Base-by-base conservation (phyloP, 164 flowering plant species). In the Magnolia officinalis region DNA sequence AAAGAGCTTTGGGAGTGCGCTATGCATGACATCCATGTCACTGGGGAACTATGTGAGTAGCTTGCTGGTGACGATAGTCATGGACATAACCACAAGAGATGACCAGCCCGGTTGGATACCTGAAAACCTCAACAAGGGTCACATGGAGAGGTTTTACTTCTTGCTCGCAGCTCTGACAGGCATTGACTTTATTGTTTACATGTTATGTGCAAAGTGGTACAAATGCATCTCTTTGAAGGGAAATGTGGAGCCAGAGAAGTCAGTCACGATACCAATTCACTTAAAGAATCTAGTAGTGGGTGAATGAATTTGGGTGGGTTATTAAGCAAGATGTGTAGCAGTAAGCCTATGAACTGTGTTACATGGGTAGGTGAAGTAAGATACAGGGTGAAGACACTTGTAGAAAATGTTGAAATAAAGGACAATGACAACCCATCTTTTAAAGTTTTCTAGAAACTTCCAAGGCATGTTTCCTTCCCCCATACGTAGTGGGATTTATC, bases 1-100 rank as follows among this genome's bases (percentile, higher is more conserved):
- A 18, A 95, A 92, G 84, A 92, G 98, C 81, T 92, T 93, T 31
- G 97, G 96, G 16, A 93, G 96, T 76, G 98, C 98, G 6, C 96
- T 93, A 20, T 91, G 94, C 80, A 92, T 91, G 95, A 90, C 95
- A 9, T 95, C 98, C 11, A 92, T 92, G 69, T 92, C 97, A 1
- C 83, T 93, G 0, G 98, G 98, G 63, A 95, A 95, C 80, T 93
- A 89, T 50, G 92, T 90, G 37, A 93, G 98, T 52, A 91, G 90
- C 86, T 82, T 95, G 83, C 79, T 95, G 0, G 93, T 93, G 70
- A 87, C 86, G 4, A 79, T 92, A 63, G 94, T 95, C 19, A 92
- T 91, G 96, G 87, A 89, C 80, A 85, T 95, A 52, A 92, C 98
- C 0, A 82, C 88, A 0, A 79, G 50, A 29, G 90, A 85, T 70